These are phyloP conservation scores for Pouteria glomerata DNA, from an alignment of 148 eudicot species.

Conservation along the genomic window DNA sequence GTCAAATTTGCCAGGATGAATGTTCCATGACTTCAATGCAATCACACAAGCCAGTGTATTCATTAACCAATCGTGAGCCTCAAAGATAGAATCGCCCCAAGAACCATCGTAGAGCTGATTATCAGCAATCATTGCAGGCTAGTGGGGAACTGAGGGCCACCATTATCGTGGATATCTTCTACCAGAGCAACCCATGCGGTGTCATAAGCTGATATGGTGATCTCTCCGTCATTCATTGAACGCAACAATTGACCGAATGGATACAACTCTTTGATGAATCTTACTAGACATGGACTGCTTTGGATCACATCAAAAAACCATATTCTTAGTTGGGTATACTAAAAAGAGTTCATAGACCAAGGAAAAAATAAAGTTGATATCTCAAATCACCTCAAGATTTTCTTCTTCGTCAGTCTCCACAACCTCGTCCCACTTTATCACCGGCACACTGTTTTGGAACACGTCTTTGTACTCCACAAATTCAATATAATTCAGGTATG, in stretches of 20 bases:
- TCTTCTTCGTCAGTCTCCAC: constrained; percentile 25
- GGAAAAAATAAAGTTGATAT: background rate
- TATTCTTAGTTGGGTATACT: no score
- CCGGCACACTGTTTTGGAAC: constrained; percentile 17
- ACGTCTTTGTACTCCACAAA: constrained; percentile 24
- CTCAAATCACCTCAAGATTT: constrained; percentile 5
- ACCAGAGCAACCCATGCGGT: constrained; percentile 80
- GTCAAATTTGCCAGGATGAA: constrained; percentile 35
- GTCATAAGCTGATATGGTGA: constrained; percentile 44
- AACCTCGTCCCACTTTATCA: constrained; percentile 25
- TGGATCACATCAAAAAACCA: background rate
- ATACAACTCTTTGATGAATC: constrained; percentile 9
- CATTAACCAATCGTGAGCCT: constrained; percentile 60
- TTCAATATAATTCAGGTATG: background rate
- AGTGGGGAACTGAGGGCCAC: constrained; percentile 59
- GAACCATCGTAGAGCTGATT: constrained; percentile 81
- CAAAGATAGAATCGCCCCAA: constrained; percentile 64
- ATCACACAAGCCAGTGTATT: constrained; percentile 72
- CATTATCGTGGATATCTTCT: constrained; percentile 34
- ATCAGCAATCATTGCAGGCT: constrained; percentile 57
- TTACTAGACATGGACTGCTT: constrained; percentile 6
- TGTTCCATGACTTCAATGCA: constrained; percentile 71
- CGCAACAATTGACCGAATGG: constrained; percentile 24
- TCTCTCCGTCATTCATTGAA: constrained; percentile 49
- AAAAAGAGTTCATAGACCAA: background rate